A percentile compares a stretch with the other conserved stretches of the same genome.
Conservation (phyloP, 768 basidiomycete species). For the Chalciporus chontae region DNA sequence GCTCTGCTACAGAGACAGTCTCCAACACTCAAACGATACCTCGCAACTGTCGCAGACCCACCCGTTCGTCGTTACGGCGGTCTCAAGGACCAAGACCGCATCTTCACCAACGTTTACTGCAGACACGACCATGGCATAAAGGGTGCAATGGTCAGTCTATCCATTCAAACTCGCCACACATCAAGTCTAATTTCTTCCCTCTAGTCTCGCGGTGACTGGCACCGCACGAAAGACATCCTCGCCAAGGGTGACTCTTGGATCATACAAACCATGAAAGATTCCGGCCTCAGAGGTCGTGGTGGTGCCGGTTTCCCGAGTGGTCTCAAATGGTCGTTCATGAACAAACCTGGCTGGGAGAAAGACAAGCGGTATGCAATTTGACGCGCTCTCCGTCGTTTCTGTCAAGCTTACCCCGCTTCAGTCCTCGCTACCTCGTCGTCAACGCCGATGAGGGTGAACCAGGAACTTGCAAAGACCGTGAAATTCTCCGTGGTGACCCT, state of each 20-base stretch:
- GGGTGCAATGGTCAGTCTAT: conserved; percentile 68
- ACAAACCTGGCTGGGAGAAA: conserved; percentile 98
- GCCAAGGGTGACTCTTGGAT: conserved; percentile 97
- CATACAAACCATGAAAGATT: conserved; percentile 93
- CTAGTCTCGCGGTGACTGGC: conserved; percentile 95
- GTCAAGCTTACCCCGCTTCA: conserved; percentile 24
- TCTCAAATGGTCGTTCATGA: conserved; percentile 98
- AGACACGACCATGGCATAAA: conserved; percentile 91
- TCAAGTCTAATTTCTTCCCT: background rate
- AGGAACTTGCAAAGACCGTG: conserved; percentile 98
- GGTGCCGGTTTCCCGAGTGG: conserved; percentile 97
- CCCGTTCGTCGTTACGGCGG: conserved; percentile 92
- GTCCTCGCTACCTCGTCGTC: conserved; percentile 94
- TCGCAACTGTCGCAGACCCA: conserved; percentile 79
- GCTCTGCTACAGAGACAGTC: conserved; percentile 19
- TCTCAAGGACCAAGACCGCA: conserved; percentile 90
- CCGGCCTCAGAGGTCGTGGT: conserved; percentile 91
- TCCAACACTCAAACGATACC: conserved; percentile 16
- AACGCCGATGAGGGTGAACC: conserved; percentile 99
- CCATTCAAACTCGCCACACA: background rate
- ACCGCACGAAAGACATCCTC: conserved; percentile 93
- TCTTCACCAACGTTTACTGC: conserved; percentile 89
- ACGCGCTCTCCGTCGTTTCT: background rate
- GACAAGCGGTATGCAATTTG: conserved; percentile 62
- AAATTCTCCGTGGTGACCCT: conserved; percentile 96